A percentile compares a stretch with the other conserved stretches of the same genome.
Evolutionary conservation across 1,284 basidiomycete genomes (phyloP).

Genomic region (Phylloboletellus chloephorus): DNA sequence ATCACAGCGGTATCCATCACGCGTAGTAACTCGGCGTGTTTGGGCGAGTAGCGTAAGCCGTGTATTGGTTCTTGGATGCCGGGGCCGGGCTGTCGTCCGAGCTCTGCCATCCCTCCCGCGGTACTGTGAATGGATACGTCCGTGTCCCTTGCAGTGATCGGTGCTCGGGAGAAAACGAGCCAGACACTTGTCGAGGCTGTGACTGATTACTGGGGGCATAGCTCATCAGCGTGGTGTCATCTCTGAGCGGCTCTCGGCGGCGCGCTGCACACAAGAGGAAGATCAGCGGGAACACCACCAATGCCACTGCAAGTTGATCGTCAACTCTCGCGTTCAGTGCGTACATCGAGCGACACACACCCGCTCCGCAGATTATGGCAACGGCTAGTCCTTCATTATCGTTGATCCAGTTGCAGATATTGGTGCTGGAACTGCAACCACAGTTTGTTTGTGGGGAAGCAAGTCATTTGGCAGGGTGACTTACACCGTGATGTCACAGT

Average conservation of each 20-base stretch:
- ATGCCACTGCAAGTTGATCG: constrained; percentile 2
- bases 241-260: background rate
- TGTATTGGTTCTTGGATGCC: background rate
- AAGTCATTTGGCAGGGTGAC: background rate
- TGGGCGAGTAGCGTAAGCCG: too few relatives aligned
- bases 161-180: background rate
- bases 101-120: background rate
- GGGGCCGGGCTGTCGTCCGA: too few relatives aligned
- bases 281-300: constrained; percentile 9
- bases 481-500: constrained; percentile 10
- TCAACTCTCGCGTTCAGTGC: background rate
- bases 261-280: constrained; percentile 1
- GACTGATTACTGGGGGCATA: constrained; percentile 3
- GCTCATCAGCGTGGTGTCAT: background rate
- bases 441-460: background rate
- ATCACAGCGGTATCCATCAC: too few relatives aligned
- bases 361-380: constrained; percentile 1
- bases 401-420: constrained; percentile 13
- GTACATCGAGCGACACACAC: constrained; percentile 1
- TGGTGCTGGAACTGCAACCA: constrained; percentile 3
- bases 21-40: too few relatives aligned
- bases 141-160: background rate
- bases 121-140: constrained; percentile 9
- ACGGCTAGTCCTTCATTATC: constrained; percentile 2
- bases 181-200: background rate